These are phyloP conservation scores for Adansonia rubrostipa DNA, from an alignment of 441 rosid genomes.

Conservation along the genomic window DNA sequence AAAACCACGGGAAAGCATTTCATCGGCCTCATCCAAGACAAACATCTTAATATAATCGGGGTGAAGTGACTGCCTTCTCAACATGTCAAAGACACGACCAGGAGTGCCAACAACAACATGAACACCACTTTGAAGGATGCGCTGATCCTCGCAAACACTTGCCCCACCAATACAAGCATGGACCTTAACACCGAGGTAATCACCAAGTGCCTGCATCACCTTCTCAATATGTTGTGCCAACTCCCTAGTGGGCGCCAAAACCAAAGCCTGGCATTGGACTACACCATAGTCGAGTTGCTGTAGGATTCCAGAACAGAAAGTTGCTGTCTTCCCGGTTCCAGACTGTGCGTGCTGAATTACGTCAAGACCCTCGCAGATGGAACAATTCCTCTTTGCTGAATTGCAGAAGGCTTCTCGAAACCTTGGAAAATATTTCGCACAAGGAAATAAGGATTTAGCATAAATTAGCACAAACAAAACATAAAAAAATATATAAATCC, in stretches of 20 bases:
- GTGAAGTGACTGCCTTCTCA: conserved; percentile 61
- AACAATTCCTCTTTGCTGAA: conserved; percentile 71
- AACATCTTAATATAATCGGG: conserved; percentile 63
- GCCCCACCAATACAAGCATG: conserved; percentile 77
- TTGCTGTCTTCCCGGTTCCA: conserved; percentile 72
- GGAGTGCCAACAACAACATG: conserved; percentile 78
- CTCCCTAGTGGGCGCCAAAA: conserved; percentile 70
- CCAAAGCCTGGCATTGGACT: conserved; percentile 65
- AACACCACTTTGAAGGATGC: conserved; percentile 64
- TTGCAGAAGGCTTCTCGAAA: conserved; percentile 75
- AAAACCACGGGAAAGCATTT: conserved; percentile 73
- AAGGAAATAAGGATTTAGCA: neutral
- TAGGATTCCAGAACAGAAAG: conserved; percentile 68
- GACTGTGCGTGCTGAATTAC: conserved; percentile 77
- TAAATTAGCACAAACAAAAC: neutral
- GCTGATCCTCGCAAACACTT: conserved; percentile 68
- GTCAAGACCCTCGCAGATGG: conserved; percentile 70
- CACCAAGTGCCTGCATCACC: conserved; percentile 75
- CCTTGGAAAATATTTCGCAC: conserved; percentile 31
- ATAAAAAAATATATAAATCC: neutral
- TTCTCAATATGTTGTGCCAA: conserved; percentile 73
- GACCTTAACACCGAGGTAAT: conserved; percentile 67
- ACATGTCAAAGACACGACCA: conserved; percentile 79
- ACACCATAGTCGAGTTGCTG: conserved; percentile 59
- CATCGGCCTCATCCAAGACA: conserved; percentile 73